Evolutionary conservation across 2,329 filamentous ascomycete genomes (phyloP), one percentile per base, ranked within the genome.

Genomic region (Cadophora sp.): DNA sequence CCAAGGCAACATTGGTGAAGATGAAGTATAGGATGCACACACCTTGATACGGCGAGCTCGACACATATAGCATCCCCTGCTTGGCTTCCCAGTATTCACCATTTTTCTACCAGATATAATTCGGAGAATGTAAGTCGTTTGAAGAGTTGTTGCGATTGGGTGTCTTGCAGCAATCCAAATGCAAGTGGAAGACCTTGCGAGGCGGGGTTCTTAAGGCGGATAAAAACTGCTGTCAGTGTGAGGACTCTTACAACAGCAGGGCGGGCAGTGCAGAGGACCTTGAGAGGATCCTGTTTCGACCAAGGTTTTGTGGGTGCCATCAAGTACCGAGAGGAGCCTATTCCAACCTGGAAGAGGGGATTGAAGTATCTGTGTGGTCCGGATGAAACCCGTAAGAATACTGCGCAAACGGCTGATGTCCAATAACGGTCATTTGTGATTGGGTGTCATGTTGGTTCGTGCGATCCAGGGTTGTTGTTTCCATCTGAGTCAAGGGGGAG

Each of bases 31-130:
- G 22, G 59, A 55, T 30, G 14, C 13, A 30, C 18, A 33, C 66
- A 68, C 66, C 60, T 68, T 68, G 77, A 92, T 91, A 72, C 89
- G 84, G 69, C 89, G 84, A 50, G 84, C 89, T 76, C 89, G 85
- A 78, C 90, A 92, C 84, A 89, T 91, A 79, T 90, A 89, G 74
- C 90, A 92, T 72, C 89, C 90, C 79, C 82, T 81, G 0, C 86
- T 89, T 73, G 87, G 85, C 78, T 87, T 88, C 47, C 87, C 87
- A 66, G 84, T 87, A 72, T 88, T 89, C 14, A 88, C 86, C 86
- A 89, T 89, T 71, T 55, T 66, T n/a, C 20, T 53, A 50, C 59
- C 41, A 58, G 51, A 68, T 77, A 76, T 51, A 27, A 66, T 24
- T 66, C 45, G 33, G 22, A 33, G 13, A 47, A 27, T 33, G 18